Conservation (phyloP, 352 stramenopile species). For the Saprolegnia diclina region DNA sequence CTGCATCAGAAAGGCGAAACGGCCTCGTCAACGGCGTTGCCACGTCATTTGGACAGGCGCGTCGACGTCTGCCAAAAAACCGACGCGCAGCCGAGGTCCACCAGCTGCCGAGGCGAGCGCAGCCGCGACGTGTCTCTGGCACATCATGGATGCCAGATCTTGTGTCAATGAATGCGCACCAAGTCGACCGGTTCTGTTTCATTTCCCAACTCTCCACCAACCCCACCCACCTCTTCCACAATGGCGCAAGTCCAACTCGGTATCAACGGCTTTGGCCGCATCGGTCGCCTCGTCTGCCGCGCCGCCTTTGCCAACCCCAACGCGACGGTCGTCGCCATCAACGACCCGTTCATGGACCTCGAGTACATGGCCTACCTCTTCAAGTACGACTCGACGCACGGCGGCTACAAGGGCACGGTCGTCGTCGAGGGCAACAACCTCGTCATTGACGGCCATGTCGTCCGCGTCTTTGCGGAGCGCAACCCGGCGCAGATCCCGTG, state of each 20-base stretch:
- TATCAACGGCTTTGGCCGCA: conserved; percentile 54
- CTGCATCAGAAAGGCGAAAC: too few species aligned
- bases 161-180: too few species aligned
- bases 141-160: too few species aligned
- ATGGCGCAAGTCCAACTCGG: conserved; percentile 41
- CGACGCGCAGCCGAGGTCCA: too few species aligned
- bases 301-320: conserved; percentile 47
- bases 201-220: too few species aligned
- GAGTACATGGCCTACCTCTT: conserved; percentile 88
- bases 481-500: conserved; percentile 73
- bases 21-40: too few species aligned
- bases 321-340: conserved; percentile 46
- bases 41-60: too few species aligned
- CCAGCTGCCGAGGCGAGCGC: too few species aligned
- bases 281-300: conserved; percentile 44
- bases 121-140: too few species aligned
- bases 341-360: conserved; percentile 56
- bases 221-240: too few species aligned
- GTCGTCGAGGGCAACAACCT: conserved; percentile 80
- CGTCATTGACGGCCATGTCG: conserved; percentile 40
- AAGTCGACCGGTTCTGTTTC: too few species aligned
- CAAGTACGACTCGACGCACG: conserved; percentile 97
- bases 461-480: conserved; percentile 38
- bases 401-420: conserved; percentile 84
- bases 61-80: too few species aligned